Evolutionary conservation across 2,329 filamentous ascomycete genomes (phyloP), one percentile per base, ranked within the genome.

Genomic region (Metarhizium robertsii): DNA sequence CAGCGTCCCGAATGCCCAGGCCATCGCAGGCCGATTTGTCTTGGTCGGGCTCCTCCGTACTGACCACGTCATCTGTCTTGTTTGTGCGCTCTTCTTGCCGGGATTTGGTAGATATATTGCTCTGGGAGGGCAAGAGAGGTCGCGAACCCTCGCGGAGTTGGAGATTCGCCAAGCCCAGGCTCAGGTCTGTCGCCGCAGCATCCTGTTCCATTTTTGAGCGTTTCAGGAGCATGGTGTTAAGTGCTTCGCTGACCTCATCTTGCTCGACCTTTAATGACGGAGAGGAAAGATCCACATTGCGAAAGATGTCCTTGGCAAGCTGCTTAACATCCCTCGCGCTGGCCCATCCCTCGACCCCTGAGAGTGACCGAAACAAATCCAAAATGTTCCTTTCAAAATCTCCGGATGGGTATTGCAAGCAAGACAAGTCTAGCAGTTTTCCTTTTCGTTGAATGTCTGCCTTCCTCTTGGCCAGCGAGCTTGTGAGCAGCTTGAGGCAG

Each of bases 301-400:
- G 65, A 59, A 83, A 81, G 1, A 86, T 76, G 1, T 53, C 61
- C 55, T 78, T 81, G 0, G 71, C 73, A 0, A 88, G 47, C 0
- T 76, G 78, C 13, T 79, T 69, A 1, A 88, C 75, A 50, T 88
- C 85, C 4, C 85, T 75, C 0, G 78, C 84, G 58, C 81, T 88
- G 0, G 78, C 85, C 81, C 85, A 88, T 6, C 74, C 74, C 0
- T 74, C 64, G 3, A 79, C 69, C 0, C 54, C 46, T 0, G 74
- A 64, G 0, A 87, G 65, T 0, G 53, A 43, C 0, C 63, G 52
- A 40, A 86, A 78, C 0, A 61, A 40, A 53, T 6, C 2, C 62
- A 36, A 45, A 14, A 67, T 50, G 1, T 59, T 53, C 0, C 52
- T 40, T 0, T 52, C 43, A 7, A 66, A 67, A 0, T 2, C 4